Evolutionary conservation across 164 flowering plant genomes (phyloP).

Genomic region (Berberis vulgaris): DNA sequence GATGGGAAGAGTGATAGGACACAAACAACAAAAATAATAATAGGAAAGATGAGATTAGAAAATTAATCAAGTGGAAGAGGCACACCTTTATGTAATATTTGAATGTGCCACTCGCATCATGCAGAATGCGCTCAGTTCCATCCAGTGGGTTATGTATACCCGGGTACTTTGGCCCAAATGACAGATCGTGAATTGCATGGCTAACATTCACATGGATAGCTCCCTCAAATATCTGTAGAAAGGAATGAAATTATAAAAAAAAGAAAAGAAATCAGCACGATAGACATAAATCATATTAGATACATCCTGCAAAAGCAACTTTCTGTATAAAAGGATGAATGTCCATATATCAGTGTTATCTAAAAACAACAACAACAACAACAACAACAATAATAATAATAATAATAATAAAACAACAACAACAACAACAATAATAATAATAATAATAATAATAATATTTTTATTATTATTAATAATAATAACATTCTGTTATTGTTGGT

Average conservation of each 20-base stretch:
- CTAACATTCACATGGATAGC: constrained; percentile 86
- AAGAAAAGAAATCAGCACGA: constrained; percentile 1
- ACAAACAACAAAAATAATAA: neutral
- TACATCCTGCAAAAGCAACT: neutral
- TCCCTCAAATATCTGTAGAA: constrained; percentile 79
- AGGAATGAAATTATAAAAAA: neutral
- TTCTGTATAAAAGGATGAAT: no score
- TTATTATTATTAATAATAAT: no score
- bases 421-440: no score
- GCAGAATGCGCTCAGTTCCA: constrained; percentile 69
- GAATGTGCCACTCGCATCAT: constrained; percentile 86
- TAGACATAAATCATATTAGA: neutral
- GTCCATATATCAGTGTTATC: no score
- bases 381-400: no score
- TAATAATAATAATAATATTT: no score
- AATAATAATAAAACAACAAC: no score
- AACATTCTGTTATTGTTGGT: no score
- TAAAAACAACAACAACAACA: no score
- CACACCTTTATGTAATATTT: constrained; percentile 97
- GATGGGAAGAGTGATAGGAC: no score
- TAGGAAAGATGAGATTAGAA: neutral
- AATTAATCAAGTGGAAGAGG: neutral
- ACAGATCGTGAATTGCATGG: constrained; percentile 86
- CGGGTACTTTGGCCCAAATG: constrained; percentile 98
- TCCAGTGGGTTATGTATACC: constrained; percentile 98